Conservation (phyloP, 192 early-diverging fungal species). For the Cetraspora pellucida region DNA sequence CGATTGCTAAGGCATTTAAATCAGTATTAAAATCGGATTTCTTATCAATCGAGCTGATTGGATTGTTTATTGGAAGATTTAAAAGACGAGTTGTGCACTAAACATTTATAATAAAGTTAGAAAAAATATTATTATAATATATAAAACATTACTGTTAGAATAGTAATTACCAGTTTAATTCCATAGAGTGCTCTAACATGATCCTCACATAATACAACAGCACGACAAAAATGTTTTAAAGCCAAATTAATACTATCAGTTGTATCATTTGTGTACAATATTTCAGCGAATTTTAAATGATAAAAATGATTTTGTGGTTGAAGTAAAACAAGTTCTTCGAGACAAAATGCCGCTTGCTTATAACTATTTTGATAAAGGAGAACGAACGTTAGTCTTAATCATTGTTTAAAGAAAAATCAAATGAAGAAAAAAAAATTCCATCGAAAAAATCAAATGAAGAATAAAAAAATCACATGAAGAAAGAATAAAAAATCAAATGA, state of each 20-base stretch:
- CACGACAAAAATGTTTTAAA: conserved; percentile 87
- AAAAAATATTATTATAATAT: neutral
- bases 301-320: conserved; percentile 85
- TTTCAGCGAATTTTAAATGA: conserved; percentile 88
- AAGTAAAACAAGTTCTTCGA: conserved; percentile 90
- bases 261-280: conserved; percentile 74
- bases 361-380: conserved; percentile 44
- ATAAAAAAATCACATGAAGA: neutral
- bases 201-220: conserved; percentile 83
- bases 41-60: neutral
- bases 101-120: neutral
- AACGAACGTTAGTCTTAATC: neutral
- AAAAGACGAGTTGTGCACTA: conserved; percentile 29
- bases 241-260: conserved; percentile 68
- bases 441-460: conserved; percentile 11
- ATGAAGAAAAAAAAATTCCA: neutral
- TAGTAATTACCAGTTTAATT: conserved; percentile 62
- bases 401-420: neutral
- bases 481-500: neutral
- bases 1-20: conserved; percentile 19
- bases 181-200: conserved; percentile 89
- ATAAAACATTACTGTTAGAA: neutral
- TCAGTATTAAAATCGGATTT: conserved; percentile 22
- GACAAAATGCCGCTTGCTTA: conserved; percentile 85
- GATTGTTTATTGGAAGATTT: neutral